Evolutionary conservation across 1,284 basidiomycete species (phyloP), one percentile per base, ranked within the genome.

Genomic region (Sphagnurus paluster): DNA sequence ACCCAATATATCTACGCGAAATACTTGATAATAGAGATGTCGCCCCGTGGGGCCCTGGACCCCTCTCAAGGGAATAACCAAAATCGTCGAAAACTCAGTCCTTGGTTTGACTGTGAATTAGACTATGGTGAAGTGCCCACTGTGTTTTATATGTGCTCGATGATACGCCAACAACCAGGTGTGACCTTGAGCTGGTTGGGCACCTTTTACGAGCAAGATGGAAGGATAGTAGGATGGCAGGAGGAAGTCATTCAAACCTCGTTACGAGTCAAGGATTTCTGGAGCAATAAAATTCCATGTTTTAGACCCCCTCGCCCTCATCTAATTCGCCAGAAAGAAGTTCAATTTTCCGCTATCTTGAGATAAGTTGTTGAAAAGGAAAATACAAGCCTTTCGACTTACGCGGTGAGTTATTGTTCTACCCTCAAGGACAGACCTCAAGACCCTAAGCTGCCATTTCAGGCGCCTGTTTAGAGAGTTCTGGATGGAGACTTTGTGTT

Each of bases 161-260:
- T 73, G 65, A 90, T 90, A 90, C 87, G 83, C 87, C 85, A 70
- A 58, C 61, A 57, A 64, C 77, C 77, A 79, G 77, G 70, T 77
- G 75, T 69, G 66, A 59, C 59, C 75, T 88, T 71, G 60, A 53
- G 72, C 78, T 81, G 78, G 79, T 60, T 72, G 66, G 83, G 87
- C 84, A 90, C 87, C 87, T 89, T 85, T 44, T 85, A 86, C 81
- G 74, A 87, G 87, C 87, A 76, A 56, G 79, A 71, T 84, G 86
- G 53, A 36, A 21, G 23, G 30, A 16, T 9, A 20, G 24, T 13
- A 33, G 34, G 32, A 37, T 25, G 26, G 36, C 20, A 16, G 8
- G 21, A n/a, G n/a, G n/a, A 25, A 13, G 4, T 9, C 8, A 35
- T n/a, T 26, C 11, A 48, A 33, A 45, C 39, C 53, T 42, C 25